A percentile compares a stretch with the other conserved stretches of the same genome.
These are phyloP conservation scores for Phytophthora tentaculata DNA, from an alignment of 352 stramenopile species.

Conservation along the genomic window DNA sequence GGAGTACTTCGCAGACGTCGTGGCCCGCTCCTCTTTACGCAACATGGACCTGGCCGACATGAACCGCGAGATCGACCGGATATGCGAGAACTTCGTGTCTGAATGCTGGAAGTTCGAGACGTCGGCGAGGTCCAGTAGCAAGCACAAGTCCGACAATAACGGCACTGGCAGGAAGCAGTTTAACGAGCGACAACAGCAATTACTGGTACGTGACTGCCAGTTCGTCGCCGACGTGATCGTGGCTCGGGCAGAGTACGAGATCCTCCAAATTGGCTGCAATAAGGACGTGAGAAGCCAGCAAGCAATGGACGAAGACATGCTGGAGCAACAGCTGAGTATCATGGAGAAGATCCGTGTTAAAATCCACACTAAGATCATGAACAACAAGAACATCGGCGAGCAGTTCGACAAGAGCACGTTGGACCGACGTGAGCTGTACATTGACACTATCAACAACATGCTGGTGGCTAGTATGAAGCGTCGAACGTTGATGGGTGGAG, in stretches of 20 bases:
- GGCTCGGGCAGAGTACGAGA: slow-evolving; percentile 77
- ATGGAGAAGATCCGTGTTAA: slow-evolving; percentile 81
- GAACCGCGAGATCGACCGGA: slow-evolving; percentile 80
- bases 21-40: slow-evolving; percentile 76
- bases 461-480: slow-evolving; percentile 76
- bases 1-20: slow-evolving; percentile 79
- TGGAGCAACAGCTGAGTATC: slow-evolving; percentile 62
- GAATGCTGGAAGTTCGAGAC: slow-evolving; percentile 91
- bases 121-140: slow-evolving; percentile 68
- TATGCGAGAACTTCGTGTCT: slow-evolving; percentile 80
- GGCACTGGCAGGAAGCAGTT: slow-evolving; percentile 64
- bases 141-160: slow-evolving; percentile 57
- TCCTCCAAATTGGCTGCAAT: slow-evolving; percentile 73
- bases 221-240: slow-evolving; percentile 84
- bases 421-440: slow-evolving; percentile 79
- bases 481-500: slow-evolving; percentile 49
- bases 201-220: slow-evolving; percentile 80
- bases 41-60: slow-evolving; percentile 85
- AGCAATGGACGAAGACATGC: slow-evolving; percentile 67
- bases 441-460: slow-evolving; percentile 84
- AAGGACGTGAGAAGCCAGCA: slow-evolving; percentile 54
- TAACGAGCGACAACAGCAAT: slow-evolving; percentile 82
- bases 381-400: slow-evolving; percentile 91
- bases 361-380: slow-evolving; percentile 88
- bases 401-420: slow-evolving; percentile 87